Evolutionary conservation across 257 asterid species (phyloP), one percentile per base, ranked within the genome.

Genomic region (Thymus quinquecostatus): DNA sequence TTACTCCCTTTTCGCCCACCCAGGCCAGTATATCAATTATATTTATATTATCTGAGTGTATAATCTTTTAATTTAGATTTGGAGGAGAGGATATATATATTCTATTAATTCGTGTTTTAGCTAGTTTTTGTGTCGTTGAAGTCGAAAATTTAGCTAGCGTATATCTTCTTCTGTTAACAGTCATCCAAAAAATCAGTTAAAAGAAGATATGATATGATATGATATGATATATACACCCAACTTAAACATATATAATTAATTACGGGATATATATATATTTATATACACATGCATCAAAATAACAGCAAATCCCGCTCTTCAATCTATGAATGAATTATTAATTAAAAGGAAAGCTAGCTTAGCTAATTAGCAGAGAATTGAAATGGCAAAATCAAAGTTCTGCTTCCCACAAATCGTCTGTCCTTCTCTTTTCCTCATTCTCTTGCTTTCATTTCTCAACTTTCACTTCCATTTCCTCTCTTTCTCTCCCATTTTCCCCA

Each of bases 381-480:
- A 29, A 2, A 51, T 64, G 77, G 71, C 33, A 32, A 32, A 5
- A 2, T 44, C 2, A 64, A 64, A 64, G 10, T 43, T 43, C 2
- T 8, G 50, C n/a, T 50, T 60, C 5, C 27, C 81, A n/a, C 67
- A 66, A 30, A 12, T 72, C 14, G 7, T 60, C 30, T 75, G 33
- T 5, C 60, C 77, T 43, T 73, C 60, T 44, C 14, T 73, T 27
- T 10, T 73, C 64, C 72, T 73, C 38, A 32, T 59, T 67, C 66
- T 73, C 59, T n/a, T 73, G 3, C 1, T 73, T 14, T 73, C 77
- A 32, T 64, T 73, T 33, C 82, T 78, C 76, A 68, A 67, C 54
- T 43, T 47, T 68, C 79, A 71, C 41, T 71, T 75, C 47, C 80
- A 71, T 14, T 70, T 79, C 53, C 73, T 79, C 54, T 36, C 80